phyloP scores from a whole-genome alignment of 1,284 basidiomycete species.

The Ustilago bromivora region DNA sequence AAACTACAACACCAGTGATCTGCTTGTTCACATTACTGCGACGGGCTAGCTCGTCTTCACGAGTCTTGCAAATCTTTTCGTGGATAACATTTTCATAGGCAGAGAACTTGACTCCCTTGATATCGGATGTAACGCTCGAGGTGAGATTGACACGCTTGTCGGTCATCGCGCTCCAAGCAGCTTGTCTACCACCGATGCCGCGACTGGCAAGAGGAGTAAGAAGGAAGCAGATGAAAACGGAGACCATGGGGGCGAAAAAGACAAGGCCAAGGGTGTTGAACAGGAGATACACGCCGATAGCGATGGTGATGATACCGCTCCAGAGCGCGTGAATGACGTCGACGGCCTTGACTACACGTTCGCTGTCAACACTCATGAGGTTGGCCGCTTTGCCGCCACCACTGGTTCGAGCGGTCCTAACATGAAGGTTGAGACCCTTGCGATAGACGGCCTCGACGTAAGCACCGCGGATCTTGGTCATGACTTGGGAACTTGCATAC shows the following conservation, averaged over 20 bases:
- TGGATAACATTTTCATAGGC: constrained; percentile 59
- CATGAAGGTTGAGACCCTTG: constrained; percentile 60
- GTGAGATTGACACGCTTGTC: constrained; percentile 60
- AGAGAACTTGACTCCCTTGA: constrained; percentile 63
- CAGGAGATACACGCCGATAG: constrained; percentile 56
- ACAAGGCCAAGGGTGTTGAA: constrained; percentile 52
- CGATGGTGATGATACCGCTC: constrained; percentile 52
- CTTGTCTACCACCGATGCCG: constrained; percentile 49
- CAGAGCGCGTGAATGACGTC: constrained; percentile 56
- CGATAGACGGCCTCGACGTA: constrained; percentile 61
- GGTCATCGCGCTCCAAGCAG: constrained; percentile 50
- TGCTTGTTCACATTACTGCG: constrained; percentile 27
- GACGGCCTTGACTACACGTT: constrained; percentile 55
- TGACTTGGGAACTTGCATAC: constrained; percentile 45
- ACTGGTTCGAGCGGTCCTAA: constrained; percentile 49
- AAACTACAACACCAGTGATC: constrained; percentile 36
- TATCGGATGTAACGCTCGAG: constrained; percentile 51
- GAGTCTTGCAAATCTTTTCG: constrained; percentile 40
- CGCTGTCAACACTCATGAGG: constrained; percentile 65
- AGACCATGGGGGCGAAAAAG: constrained; percentile 56
- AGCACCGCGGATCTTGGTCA: constrained; percentile 56
- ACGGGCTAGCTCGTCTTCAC: constrained; percentile 46
- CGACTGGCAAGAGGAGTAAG: constrained; percentile 47
- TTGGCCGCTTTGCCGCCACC: constrained; percentile 60
- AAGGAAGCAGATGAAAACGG: constrained; percentile 44